Evolutionary conservation across 129 eudicot genomes (phyloP).

Genomic region (Glebionis coronaria): DNA sequence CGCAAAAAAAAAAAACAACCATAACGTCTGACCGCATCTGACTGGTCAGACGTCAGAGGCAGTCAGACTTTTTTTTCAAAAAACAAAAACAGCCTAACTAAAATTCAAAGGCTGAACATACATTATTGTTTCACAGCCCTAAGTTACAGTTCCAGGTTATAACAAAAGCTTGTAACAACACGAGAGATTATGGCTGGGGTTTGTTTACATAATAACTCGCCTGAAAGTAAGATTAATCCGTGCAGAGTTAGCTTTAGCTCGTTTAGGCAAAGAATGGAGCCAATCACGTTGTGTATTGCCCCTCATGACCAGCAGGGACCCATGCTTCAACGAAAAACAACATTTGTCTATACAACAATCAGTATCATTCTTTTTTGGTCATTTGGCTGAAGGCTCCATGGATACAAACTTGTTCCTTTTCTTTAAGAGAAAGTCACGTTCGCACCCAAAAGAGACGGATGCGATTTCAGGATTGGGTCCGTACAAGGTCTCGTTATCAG

Average conservation of each 20-base stretch:
- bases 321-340: constrained; percentile 65
- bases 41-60: no score
- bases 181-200: no score
- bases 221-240: constrained; percentile 94
- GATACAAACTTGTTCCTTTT: constrained; percentile 45
- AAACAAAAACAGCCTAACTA: no score
- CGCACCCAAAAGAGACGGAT: constrained; percentile 92
- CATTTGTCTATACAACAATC: constrained; percentile 33
- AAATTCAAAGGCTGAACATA: no score
- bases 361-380: constrained; percentile 38
- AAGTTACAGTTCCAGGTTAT: no score
- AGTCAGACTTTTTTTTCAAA: no score
- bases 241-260: constrained; percentile 54
- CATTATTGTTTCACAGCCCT: no score
- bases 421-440: constrained; percentile 81
- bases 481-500: constrained; percentile 86
- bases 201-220: constrained; percentile 26
- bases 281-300: constrained; percentile 90
- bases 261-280: constrained; percentile 94
- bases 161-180: no score
- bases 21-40: no score
- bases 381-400: constrained; percentile 50
- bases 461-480: constrained; percentile 90
- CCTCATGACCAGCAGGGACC: constrained; percentile 81
- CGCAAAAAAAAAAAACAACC: no score